These are phyloP conservation scores for Podospora comata DNA, from an alignment of 495 filamentous ascomycete genomes.

Conservation along the genomic window DNA sequence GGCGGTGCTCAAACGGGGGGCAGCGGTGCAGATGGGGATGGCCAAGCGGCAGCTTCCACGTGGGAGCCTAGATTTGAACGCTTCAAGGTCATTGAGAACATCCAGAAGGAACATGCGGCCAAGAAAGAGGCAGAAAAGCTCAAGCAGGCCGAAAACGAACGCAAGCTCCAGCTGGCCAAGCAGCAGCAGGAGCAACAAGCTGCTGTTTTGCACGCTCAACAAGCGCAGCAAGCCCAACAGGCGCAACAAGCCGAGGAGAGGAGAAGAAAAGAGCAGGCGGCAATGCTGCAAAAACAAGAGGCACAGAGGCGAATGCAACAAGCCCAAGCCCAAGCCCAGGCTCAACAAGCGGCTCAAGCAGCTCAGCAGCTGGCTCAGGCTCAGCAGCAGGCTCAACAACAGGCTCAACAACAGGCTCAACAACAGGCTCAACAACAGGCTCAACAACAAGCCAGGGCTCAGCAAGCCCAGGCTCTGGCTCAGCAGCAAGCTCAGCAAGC, in stretches of 20 bases:
- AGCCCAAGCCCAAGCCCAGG: constrained; percentile 42
- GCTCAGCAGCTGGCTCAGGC: constrained; percentile 35
- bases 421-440: background rate
- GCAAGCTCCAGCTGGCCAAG: constrained; percentile 53
- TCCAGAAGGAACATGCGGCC: constrained; percentile 74
- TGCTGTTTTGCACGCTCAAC: constrained; percentile 35
- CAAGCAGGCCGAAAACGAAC: constrained; percentile 63
- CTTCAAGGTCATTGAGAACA: constrained; percentile 85
- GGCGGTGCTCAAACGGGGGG: constrained; percentile 54
- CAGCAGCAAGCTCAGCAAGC: constrained; percentile 43
- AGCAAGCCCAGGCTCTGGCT: constrained; percentile 36
- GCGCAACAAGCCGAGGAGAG: constrained; percentile 28
- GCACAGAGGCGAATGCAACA: constrained; percentile 19
- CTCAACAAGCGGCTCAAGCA: constrained; percentile 36
- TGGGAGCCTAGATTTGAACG: constrained; percentile 86
- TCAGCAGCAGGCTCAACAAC: constrained; percentile 44
- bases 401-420: constrained; percentile 42
- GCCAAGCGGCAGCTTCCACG: constrained; percentile 60
- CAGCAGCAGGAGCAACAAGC: constrained; percentile 39
- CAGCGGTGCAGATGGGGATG: constrained; percentile 68
- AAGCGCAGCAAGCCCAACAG: constrained; percentile 39
- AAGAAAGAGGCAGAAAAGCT: constrained; percentile 59
- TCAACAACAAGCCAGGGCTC: constrained; percentile 37
- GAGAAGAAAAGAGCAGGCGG: constrained; percentile 27
- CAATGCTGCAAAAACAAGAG: constrained; percentile 20